A percentile compares a stretch with the other conserved stretches of the same genome.
Conservation (phyloP, 768 basidiomycete genomes). For the Tulasnella sp. region DNA sequence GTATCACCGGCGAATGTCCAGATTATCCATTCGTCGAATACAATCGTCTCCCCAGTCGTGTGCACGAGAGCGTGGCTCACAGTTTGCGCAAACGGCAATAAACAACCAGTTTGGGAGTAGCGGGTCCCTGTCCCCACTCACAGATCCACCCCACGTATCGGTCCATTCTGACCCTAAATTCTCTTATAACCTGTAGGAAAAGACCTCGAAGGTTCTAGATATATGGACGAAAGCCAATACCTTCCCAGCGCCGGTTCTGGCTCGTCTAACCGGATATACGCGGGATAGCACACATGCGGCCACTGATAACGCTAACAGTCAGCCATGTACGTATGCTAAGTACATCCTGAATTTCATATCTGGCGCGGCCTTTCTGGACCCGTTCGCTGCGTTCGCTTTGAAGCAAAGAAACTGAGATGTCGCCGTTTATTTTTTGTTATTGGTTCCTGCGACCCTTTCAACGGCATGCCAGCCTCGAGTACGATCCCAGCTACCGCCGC, state of each 20-base stretch:
- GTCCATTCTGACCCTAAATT: conserved; percentile 9
- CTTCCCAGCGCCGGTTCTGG: conserved; percentile 76
- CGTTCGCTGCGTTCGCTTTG: conserved; percentile 1
- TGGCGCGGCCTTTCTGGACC: background rate
- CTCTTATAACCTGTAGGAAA: conserved; percentile 65
- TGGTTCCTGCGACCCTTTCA: conserved; percentile 4
- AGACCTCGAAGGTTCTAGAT: conserved; percentile 94
- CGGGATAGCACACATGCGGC: conserved; percentile 59
- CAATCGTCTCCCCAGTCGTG: conserved; percentile 6
- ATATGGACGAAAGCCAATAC: conserved; percentile 94
- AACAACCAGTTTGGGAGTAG: conserved; percentile 25
- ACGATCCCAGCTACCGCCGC: conserved; percentile 61
- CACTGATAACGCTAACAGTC: conserved; percentile 28
- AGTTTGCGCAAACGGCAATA: conserved; percentile 19
- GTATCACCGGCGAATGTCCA: conserved; percentile 17
- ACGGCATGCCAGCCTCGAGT: conserved; percentile 38
- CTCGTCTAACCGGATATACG: conserved; percentile 70
- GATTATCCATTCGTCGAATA: conserved; percentile 20
- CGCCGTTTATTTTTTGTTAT: conserved; percentile 14
- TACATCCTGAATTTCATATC: conserved; percentile 28
- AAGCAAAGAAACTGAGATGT: conserved; percentile 33
- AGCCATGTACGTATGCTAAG: conserved; percentile 37
- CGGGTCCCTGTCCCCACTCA: conserved; percentile 6
- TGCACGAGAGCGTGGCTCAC: conserved; percentile 8
- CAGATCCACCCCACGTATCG: background rate